These are phyloP conservation scores for Zasmidium citrigriseum DNA, from an alignment of 2,329 filamentous ascomycete genomes.

Conservation along the genomic window DNA sequence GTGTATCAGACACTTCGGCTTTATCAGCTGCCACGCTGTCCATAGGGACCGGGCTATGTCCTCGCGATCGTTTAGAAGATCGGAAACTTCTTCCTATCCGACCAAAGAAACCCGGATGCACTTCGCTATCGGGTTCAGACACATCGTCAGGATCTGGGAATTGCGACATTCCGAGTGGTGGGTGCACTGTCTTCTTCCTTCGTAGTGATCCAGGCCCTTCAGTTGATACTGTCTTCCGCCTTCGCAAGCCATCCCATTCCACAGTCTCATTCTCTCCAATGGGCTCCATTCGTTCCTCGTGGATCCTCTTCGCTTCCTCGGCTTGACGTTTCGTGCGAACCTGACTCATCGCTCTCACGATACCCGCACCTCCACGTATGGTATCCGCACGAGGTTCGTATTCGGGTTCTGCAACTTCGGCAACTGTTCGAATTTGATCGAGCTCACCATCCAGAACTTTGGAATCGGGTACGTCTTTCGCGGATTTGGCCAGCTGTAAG, in stretches of 20 bases:
- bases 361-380: conserved; percentile 85
- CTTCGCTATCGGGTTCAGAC: conserved; percentile 39
- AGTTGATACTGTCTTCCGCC: conserved; percentile 60
- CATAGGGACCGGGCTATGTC: conserved; percentile 36
- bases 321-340: conserved; percentile 76
- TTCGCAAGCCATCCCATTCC: conserved; percentile 89
- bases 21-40: conserved; percentile 33
- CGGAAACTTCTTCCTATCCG: conserved; percentile 29
- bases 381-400: conserved; percentile 95
- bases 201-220: conserved; percentile 41
- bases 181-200: conserved; percentile 60
- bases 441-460: conserved; percentile 91
- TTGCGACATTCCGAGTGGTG: conserved; percentile 82
- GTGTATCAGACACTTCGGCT: conserved; percentile 38
- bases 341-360: conserved; percentile 78
- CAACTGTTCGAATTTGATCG: conserved; percentile 92
- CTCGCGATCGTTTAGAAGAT: conserved; percentile 21
- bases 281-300: conserved; percentile 77
- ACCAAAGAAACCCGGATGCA: conserved; percentile 52
- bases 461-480: conserved; percentile 93
- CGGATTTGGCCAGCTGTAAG: conserved; percentile 94
- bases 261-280: conserved; percentile 78
- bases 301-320: conserved; percentile 74
- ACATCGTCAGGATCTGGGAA: conserved; percentile 68
- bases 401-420: conserved; percentile 93